phyloP scores from a whole-genome alignment of 345 rosid species.

The Reutealis trisperma region DNA sequence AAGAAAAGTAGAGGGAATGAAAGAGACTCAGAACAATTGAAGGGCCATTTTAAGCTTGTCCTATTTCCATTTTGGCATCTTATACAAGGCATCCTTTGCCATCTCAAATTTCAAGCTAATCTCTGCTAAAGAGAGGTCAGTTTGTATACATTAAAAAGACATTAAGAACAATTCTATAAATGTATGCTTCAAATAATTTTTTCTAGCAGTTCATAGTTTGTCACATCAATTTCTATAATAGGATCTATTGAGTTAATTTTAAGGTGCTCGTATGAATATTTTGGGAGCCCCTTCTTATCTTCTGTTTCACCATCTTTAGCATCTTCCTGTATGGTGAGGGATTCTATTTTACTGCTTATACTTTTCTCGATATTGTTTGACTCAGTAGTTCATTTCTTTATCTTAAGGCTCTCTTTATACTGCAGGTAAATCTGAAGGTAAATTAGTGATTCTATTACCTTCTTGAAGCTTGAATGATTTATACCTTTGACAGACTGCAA shows the following conservation, averaged over 20 bases:
- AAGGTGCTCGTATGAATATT: conserved; percentile 79
- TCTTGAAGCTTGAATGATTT: neutral
- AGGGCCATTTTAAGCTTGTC: conserved; percentile 93
- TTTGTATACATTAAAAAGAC: conserved; percentile 43
- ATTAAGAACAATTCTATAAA: conserved; percentile 5
- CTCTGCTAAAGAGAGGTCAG: conserved; percentile 65
- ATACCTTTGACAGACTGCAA: conserved; percentile 77
- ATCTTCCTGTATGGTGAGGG: conserved; percentile 89
- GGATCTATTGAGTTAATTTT: conserved; percentile 68
- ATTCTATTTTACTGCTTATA: conserved; percentile 66
- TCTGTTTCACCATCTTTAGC: conserved; percentile 86
- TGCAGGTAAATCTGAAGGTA: neutral
- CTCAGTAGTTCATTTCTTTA: conserved; percentile 49
- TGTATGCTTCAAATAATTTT: neutral
- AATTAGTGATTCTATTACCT: neutral
- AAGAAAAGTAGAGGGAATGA: conserved; percentile 26
- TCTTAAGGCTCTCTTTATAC: conserved; percentile 49
- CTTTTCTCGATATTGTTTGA: conserved; percentile 59
- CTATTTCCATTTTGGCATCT: conserved; percentile 97
- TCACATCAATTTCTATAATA: conserved; percentile 76
- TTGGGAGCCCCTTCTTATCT: conserved; percentile 87
- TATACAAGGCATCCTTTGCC: conserved; percentile 71
- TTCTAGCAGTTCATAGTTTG: conserved; percentile 24
- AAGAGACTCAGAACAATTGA: conserved; percentile 65
- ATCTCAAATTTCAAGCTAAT: conserved; percentile 91